Conservation (phyloP, 1,284 basidiomycete species). For the Polyporus tsugae region DNA sequence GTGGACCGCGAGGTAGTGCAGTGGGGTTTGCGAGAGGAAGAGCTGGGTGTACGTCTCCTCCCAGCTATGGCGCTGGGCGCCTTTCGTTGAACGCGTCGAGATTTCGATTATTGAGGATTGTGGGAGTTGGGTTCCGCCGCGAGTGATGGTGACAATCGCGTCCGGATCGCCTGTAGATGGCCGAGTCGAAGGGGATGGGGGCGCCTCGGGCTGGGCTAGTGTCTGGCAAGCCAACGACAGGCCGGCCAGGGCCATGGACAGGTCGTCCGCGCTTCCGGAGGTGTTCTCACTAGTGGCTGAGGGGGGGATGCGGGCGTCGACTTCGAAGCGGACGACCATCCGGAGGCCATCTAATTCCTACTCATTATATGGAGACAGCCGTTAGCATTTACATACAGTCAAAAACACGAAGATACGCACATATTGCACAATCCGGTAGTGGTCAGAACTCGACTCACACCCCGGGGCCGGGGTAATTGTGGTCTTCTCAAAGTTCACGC, state of each 20-base stretch:
- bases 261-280: conserved; percentile 10
- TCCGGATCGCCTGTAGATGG: conserved; percentile 7
- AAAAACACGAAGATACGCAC: conserved; percentile 42
- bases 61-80: conserved; percentile 49
- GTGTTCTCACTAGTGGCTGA: neutral
- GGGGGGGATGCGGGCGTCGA: conserved; percentile 37
- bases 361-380: neutral
- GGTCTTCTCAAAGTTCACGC: conserved; percentile 57
- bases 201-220: neutral
- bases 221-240: conserved; percentile 10
- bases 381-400: neutral
- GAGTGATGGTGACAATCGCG: conserved; percentile 30
- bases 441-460: conserved; percentile 51
- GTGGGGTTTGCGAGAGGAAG: conserved; percentile 61
- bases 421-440: conserved; percentile 60
- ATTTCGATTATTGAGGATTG: conserved; percentile 57
- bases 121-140: conserved; percentile 50
- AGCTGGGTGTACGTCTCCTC: conserved; percentile 58
- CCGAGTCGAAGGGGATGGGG: neutral
- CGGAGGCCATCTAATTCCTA: conserved; percentile 40
- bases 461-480: conserved; percentile 49
- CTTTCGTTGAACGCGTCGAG: conserved; percentile 49
- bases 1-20: conserved; percentile 58
- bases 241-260: conserved; percentile 14
- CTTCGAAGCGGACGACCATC: conserved; percentile 41